These are phyloP conservation scores for Ustilago lituana DNA, from an alignment of 1,284 basidiomycete genomes.

Conservation along the genomic window DNA sequence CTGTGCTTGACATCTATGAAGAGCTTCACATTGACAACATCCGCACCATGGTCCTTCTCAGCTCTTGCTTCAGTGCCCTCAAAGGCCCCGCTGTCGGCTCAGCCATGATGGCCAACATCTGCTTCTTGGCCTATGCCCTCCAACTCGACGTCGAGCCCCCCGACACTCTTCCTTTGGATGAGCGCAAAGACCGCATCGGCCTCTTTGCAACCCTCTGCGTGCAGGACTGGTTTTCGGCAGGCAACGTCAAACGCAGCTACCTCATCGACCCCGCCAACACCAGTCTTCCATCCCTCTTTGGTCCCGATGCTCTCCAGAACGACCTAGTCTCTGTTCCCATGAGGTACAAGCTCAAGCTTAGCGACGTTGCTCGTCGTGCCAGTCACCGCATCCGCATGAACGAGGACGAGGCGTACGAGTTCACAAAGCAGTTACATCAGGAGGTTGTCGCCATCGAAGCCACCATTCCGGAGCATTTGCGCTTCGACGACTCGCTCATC, in stretches of 20 bases:
- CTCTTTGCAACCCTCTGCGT: slow-evolving; percentile 47
- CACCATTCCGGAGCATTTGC: slow-evolving; percentile 38
- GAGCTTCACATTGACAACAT: slow-evolving; percentile 56
- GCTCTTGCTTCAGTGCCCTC: slow-evolving; percentile 31
- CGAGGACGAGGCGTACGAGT: slow-evolving; percentile 47
- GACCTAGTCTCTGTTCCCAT: slow-evolving; percentile 35
- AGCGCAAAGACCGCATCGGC: slow-evolving; percentile 49
- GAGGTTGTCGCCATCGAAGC: slow-evolving; percentile 49
- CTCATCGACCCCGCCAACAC: slow-evolving; percentile 45
- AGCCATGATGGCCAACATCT: slow-evolving; percentile 40
- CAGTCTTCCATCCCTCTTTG: slow-evolving; percentile 43
- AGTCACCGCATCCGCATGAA: slow-evolving; percentile 48
- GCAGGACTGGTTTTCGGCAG: slow-evolving; percentile 50
- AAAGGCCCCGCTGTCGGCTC: slow-evolving; percentile 50
- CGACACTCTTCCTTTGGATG: slow-evolving; percentile 33
- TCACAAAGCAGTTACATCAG: slow-evolving; percentile 51
- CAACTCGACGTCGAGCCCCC: slow-evolving; percentile 58
- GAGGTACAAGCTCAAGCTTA: slow-evolving; percentile 42
- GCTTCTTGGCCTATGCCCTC: slow-evolving; percentile 50
- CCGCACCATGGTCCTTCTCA: slow-evolving; percentile 37
- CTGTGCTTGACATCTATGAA: slow-evolving; percentile 51
- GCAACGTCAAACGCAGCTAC: slow-evolving; percentile 49
- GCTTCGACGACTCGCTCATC: slow-evolving; percentile 48
- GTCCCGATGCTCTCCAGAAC: slow-evolving; percentile 39
- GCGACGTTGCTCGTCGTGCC: slow-evolving; percentile 45